A percentile compares a stretch with the other conserved stretches of the same genome.
Evolutionary conservation across 768 basidiomycete genomes (phyloP).

Genomic region (Sporobolomyces phaffii): DNA sequence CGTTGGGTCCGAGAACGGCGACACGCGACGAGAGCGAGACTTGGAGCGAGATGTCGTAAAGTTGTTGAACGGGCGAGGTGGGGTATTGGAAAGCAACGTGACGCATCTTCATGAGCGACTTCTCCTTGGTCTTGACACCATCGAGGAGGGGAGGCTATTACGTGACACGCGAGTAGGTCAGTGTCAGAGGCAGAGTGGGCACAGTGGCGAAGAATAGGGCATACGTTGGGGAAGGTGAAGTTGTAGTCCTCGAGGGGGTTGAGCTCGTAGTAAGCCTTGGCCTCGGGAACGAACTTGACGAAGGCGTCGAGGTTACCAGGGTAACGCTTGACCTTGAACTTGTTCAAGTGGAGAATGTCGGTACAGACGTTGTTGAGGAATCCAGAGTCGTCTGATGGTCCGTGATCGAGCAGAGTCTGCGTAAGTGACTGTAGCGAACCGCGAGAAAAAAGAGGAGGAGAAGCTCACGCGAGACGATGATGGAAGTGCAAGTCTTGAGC

Average conservation of each 20-base stretch:
- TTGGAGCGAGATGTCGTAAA: conserved; percentile 84
- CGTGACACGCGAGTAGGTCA: too few species aligned
- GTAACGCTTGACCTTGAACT: conserved; percentile 86
- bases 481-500: conserved; percentile 74
- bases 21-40: conserved; percentile 95
- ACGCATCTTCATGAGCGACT: conserved; percentile 81
- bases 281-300: conserved; percentile 83
- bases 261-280: conserved; percentile 93
- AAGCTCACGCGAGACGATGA: conserved; percentile 67
- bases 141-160: conserved; percentile 88
- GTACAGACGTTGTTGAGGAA: conserved; percentile 94
- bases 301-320: conserved; percentile 86
- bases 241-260: conserved; percentile 66
- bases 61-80: conserved; percentile 69
- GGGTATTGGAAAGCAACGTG: conserved; percentile 93
- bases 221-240: conserved; percentile 85
- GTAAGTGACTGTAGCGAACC: neutral
- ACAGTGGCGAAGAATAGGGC: conserved; percentile 52
- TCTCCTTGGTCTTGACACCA: conserved; percentile 61
- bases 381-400: conserved; percentile 81
- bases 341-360: conserved; percentile 73
- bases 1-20: conserved; percentile 96
- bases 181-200: conserved; percentile 42
- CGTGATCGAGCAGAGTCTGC: neutral
- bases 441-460: neutral